These are phyloP conservation scores for Citrus trifoliata DNA, from an alignment of 345 rosid genomes.

Conservation along the genomic window DNA sequence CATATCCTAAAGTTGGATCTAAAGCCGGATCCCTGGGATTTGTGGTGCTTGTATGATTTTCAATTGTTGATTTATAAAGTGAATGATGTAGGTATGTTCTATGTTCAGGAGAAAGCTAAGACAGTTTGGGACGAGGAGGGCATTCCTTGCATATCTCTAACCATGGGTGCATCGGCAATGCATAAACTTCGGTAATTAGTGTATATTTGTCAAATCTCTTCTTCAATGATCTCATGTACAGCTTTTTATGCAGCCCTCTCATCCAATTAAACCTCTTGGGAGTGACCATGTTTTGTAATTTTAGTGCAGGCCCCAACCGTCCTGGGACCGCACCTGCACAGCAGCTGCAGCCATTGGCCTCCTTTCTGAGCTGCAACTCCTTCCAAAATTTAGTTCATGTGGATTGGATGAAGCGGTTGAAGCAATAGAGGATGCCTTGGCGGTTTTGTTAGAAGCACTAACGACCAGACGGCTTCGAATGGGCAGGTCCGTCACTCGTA, in stretches of 20 bases:
- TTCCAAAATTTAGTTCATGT: slow-evolving; percentile 47
- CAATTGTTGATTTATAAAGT: background rate
- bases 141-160: slow-evolving; percentile 72
- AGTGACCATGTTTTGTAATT: slow-evolving; percentile 6
- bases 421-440: slow-evolving; percentile 68
- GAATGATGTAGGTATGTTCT: background rate
- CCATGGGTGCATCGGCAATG: slow-evolving; percentile 81
- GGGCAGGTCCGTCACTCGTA: slow-evolving; percentile 93
- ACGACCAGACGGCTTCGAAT: slow-evolving; percentile 77
- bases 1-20: background rate
- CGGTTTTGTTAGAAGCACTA: slow-evolving; percentile 60
- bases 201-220: background rate
- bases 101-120: slow-evolving; percentile 67
- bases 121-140: slow-evolving; percentile 70
- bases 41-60: background rate
- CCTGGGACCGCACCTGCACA: slow-evolving; percentile 95
- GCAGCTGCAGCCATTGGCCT: slow-evolving; percentile 88
- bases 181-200: slow-evolving; percentile 79
- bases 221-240: background rate
- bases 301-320: slow-evolving; percentile 83
- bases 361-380: slow-evolving; percentile 63
- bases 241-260: background rate
- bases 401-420: slow-evolving; percentile 60
- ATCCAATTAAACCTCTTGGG: background rate
- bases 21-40: background rate